These are phyloP conservation scores for Xylariaceae sp. DNA, from an alignment of 2,329 filamentous ascomycete species.

Conservation along the genomic window DNA sequence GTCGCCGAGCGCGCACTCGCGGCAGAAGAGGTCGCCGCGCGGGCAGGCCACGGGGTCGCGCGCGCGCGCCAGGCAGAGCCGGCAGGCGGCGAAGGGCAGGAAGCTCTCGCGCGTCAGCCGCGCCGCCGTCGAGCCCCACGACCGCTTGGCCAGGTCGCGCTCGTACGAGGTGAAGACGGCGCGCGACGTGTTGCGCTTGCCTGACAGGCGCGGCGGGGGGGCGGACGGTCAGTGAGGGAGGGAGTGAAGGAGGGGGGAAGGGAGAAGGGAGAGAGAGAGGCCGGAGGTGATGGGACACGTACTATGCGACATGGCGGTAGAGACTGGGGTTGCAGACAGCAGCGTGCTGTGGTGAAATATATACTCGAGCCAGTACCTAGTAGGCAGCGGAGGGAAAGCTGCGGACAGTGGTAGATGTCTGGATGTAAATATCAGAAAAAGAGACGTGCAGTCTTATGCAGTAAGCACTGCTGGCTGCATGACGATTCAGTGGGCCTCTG, in stretches of 20 bases:
- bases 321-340: too few relatives aligned
- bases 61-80: constrained; percentile 75
- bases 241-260: neutral
- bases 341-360: too few relatives aligned
- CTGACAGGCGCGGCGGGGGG: constrained; percentile 27
- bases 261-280: neutral
- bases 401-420: too few relatives aligned
- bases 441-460: too few relatives aligned
- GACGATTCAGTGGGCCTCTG: too few relatives aligned
- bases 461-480: too few relatives aligned
- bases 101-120: constrained; percentile 86
- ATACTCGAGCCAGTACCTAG: too few relatives aligned
- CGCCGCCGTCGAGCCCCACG: constrained; percentile 77
- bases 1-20: constrained; percentile 86
- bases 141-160: constrained; percentile 69
- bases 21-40: constrained; percentile 86
- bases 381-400: too few relatives aligned
- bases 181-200: constrained; percentile 84
- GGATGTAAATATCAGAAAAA: too few relatives aligned
- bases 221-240: neutral
- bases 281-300: too few relatives aligned
- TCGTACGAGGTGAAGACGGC: constrained; percentile 93
- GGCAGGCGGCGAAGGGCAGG: constrained; percentile 82
- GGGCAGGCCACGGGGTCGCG: constrained; percentile 76
- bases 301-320: constrained; percentile 38